Evolutionary conservation across 1,284 basidiomycete species (phyloP).

Genomic region (Ganoderma lucidum): DNA sequence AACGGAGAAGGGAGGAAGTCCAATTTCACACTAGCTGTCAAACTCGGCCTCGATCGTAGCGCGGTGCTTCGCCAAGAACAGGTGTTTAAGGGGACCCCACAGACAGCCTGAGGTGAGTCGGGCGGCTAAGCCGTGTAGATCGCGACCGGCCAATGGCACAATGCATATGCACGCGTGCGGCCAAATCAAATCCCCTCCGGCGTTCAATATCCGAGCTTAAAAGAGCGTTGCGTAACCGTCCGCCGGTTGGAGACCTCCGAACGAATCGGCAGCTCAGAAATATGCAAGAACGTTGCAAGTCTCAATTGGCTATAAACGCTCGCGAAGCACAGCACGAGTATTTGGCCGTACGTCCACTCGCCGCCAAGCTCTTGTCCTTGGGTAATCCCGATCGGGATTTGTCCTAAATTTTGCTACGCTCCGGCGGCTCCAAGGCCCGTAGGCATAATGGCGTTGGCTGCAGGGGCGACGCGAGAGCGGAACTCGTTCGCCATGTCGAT

Average conservation of each 20-base stretch:
- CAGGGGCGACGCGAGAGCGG: slow-evolving; percentile 38
- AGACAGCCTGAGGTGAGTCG: no score
- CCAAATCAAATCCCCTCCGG: neutral
- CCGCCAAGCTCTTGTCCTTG: neutral
- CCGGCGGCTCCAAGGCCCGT: neutral
- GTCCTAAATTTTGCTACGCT: neutral
- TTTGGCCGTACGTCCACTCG: neutral
- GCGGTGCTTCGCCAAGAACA: neutral
- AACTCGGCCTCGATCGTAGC: neutral
- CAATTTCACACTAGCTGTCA: neutral
- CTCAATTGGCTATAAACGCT: neutral
- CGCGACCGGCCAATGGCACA: no score
- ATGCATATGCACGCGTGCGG: no score
- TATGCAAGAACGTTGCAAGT: neutral
- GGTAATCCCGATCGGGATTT: neutral
- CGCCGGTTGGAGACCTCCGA: neutral
- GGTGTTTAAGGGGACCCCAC: no score
- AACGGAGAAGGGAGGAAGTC: neutral
- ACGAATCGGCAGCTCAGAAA: neutral
- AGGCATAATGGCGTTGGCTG: slow-evolving; percentile 52
- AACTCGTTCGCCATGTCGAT: slow-evolving; percentile 70
- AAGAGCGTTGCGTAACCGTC: neutral
- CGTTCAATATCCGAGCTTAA: neutral
- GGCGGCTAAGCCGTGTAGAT: no score
- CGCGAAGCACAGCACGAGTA: neutral